Base-by-base conservation (phyloP, 768 basidiomycete genomes). In the Suillus variegatus region DNA sequence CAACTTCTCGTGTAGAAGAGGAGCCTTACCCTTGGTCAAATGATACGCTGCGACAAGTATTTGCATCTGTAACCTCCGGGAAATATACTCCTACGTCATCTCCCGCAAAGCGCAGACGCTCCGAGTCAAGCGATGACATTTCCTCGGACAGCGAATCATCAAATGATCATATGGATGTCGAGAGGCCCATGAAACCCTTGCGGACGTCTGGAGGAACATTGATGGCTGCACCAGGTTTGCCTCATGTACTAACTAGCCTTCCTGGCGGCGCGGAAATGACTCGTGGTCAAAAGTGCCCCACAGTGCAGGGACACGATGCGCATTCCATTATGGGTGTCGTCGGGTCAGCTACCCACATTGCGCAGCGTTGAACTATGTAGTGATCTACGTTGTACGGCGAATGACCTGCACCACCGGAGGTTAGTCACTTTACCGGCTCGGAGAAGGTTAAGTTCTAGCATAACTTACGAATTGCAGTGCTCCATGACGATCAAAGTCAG, bases 11-110 rank as follows among this genome's bases (percentile, higher is more conserved):
- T 62, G 63, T 74, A 65, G 65, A 65, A 28, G 60, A 58, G 65
- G 35, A 67, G 62, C 83, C 86, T 68, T 87, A 88, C 70, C 82
- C 76, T 54, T 82, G 88, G 32, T 81, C 86, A 63, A 86, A 83
- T 62, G 88, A 89, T 73, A 84, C 80, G 12, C 76, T 87, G 63
- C 83, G 79, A 52, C 82, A 84, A 46, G 80, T 88, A 22, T 79
- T 79, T 81, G 69, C 79, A 60, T 69, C 76, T 35, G 44, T 51
- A n/a, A 43, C 67, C 4, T 78, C 79, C 62, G 74, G 81, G 61
- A 75, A 75, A 51, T 73, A 76, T 67, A 69, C 69, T 36, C 70
- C 69, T 64, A 69, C 69, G 32, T 68, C 73, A 10, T 81, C 76
- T 66, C 76, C 80, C 49, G 73, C 68, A 44, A 82, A 81, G 66